Conservation (phyloP, 495 filamentous ascomycete species). For the Trichoderma parareesei region DNA sequence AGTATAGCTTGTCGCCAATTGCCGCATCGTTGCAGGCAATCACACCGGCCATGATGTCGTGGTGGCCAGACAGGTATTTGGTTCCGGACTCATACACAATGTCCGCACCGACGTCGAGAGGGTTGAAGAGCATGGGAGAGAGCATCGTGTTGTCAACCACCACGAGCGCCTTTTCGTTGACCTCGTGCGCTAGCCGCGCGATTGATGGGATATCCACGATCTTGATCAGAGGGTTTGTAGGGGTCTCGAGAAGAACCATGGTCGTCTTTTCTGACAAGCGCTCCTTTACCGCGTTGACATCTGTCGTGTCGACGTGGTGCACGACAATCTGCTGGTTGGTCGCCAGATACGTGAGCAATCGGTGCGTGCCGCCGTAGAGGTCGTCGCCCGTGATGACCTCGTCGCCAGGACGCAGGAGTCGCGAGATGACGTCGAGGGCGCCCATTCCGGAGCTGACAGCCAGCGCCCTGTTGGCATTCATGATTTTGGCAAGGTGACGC, state of each 20-base stretch:
- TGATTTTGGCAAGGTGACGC: constrained; percentile 96
- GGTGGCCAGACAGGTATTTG: constrained; percentile 95
- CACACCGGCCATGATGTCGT: constrained; percentile 98
- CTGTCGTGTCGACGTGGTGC: constrained; percentile 92
- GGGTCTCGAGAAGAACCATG: constrained; percentile 94
- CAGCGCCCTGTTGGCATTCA: constrained; percentile 84
- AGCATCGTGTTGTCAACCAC: constrained; percentile 98
- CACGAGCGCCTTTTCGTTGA: constrained; percentile 74
- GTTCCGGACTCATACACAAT: constrained; percentile 96
- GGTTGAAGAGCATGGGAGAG: constrained; percentile 83
- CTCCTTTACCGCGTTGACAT: constrained; percentile 54
- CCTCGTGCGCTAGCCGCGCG: constrained; percentile 63
- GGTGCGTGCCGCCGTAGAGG: constrained; percentile 91
- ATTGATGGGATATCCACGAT: constrained; percentile 85
- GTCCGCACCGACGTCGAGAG: constrained; percentile 87
- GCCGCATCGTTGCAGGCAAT: constrained; percentile 75
- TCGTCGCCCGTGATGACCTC: constrained; percentile 97
- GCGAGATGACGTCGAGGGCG: constrained; percentile 93
- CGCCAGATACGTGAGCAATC: constrained; percentile 83
- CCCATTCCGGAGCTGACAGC: constrained; percentile 96
- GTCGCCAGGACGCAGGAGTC: constrained; percentile 84
- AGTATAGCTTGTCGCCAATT: constrained; percentile 84
- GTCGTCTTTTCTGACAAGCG: constrained; percentile 71
- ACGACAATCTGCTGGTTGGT: constrained; percentile 83
- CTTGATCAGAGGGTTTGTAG: constrained; percentile 97